These are phyloP conservation scores for Thermothelomyces thermophilus DNA, from an alignment of 2,329 filamentous ascomycete genomes.

Conservation along the genomic window DNA sequence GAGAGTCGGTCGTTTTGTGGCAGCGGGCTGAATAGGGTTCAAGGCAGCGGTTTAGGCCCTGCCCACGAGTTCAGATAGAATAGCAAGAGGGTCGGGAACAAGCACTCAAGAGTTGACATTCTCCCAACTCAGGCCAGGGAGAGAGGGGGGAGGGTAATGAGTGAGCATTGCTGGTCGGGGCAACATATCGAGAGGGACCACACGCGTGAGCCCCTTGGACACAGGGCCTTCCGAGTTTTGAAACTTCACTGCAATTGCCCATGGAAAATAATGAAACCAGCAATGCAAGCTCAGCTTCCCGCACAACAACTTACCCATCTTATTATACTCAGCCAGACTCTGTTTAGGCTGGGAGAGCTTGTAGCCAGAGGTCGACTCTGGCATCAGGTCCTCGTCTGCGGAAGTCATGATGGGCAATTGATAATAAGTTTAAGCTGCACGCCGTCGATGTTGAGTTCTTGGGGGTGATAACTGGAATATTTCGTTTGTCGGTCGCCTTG, in stretches of 20 bases:
- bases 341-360: slow-evolving; percentile 97
- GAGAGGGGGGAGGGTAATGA: not conserved
- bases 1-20: not conserved
- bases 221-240: not conserved
- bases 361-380: slow-evolving; percentile 89
- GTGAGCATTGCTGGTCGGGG: not conserved
- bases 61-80: not conserved
- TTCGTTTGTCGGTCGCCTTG: not conserved
- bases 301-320: slow-evolving; percentile 65
- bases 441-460: not conserved
- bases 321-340: slow-evolving; percentile 86
- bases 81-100: not conserved
- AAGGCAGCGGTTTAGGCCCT: not conserved
- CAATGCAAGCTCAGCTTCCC: not conserved
- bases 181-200: not conserved
- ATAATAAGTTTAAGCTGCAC: not conserved
- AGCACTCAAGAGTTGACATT: not conserved
- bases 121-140: not conserved
- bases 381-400: slow-evolving; percentile 73
- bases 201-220: slow-evolving; percentile 1
- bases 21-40: not conserved
- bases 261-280: not conserved
- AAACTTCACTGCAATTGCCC: not conserved
- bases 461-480: not conserved
- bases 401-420: slow-evolving; percentile 52